Percentiles rank a stretch among this genome's conserved stretches.
Evolutionary conservation across 1,284 basidiomycete species (phyloP).

Genomic region (Stygiomarasmius scandens): DNA sequence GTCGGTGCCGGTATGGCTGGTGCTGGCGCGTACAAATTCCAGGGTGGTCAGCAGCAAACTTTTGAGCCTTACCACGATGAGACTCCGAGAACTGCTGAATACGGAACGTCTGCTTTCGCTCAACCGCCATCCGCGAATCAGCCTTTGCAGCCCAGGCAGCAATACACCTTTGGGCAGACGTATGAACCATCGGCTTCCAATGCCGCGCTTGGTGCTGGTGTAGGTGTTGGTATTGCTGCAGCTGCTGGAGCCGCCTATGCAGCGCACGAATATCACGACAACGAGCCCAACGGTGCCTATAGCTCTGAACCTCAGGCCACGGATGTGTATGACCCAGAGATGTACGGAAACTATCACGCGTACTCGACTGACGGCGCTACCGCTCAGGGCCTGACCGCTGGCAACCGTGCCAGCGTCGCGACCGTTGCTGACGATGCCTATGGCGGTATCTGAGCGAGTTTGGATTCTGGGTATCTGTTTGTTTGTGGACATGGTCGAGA

Average conservation of each 20-base stretch:
- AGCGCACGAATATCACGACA: constrained; percentile 20
- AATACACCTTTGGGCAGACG: constrained; percentile 40
- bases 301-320: constrained; percentile 40
- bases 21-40: constrained; percentile 29
- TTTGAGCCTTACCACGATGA: constrained; percentile 6
- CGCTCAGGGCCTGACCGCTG: constrained; percentile 24
- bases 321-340: constrained; percentile 39
- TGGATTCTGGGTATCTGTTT: no score
- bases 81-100: constrained; percentile 18
- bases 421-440: constrained; percentile 11
- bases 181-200: not conserved
- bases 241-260: constrained; percentile 4
- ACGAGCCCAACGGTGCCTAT: constrained; percentile 32
- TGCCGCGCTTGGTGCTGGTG: not conserved
- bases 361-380: constrained; percentile 20
- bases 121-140: constrained; percentile 11
- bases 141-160: constrained; percentile 38
- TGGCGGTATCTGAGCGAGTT: constrained; percentile 16
- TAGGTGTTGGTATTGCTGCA: not conserved
- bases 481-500: no score
- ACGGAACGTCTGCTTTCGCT: constrained; percentile 2
- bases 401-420: not conserved
- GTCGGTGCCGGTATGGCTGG: constrained; percentile 36
- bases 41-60: constrained; percentile 1
- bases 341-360: constrained; percentile 39